A percentile compares a stretch with the other conserved stretches of the same genome.
Conservation (phyloP, 1,139 yeast species). For the Taiozyma sp. region DNA sequence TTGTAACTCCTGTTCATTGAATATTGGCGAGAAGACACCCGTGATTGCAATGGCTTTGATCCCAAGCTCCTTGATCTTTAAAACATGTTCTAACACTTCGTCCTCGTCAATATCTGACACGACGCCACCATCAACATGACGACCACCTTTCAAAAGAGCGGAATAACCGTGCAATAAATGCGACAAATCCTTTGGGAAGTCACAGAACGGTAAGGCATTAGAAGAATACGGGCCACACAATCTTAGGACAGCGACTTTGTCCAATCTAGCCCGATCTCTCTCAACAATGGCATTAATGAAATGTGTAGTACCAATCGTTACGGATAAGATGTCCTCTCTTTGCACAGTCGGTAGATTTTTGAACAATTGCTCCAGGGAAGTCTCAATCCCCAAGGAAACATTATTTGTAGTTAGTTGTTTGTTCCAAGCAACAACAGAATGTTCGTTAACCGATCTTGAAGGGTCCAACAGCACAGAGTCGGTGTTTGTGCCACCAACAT, state of each 20-base stretch:
- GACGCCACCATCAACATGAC: slow-evolving; percentile 35
- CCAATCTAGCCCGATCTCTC: slow-evolving; percentile 33
- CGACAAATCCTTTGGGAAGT: slow-evolving; percentile 35
- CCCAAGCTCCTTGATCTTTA: slow-evolving; percentile 27
- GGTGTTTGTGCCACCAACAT: slow-evolving; percentile 47
- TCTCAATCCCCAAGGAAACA: slow-evolving; percentile 38
- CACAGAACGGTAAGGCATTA: slow-evolving; percentile 34
- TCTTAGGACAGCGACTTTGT: slow-evolving; percentile 37
- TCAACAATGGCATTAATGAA: slow-evolving; percentile 43
- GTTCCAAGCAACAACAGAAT: slow-evolving; percentile 36
- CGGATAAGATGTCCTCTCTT: slow-evolving; percentile 30
- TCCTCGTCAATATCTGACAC: slow-evolving; percentile 30
- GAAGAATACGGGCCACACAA: slow-evolving; percentile 35
- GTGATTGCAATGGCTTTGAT: slow-evolving; percentile 32
- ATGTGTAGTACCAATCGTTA: slow-evolving; percentile 42
- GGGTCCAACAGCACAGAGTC: slow-evolving; percentile 41
- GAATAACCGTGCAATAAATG: slow-evolving; percentile 29
- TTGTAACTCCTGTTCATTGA: slow-evolving; percentile 30
- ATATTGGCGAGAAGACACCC: slow-evolving; percentile 37
- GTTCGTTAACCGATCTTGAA: slow-evolving; percentile 17
- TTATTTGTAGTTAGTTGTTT: slow-evolving; percentile 40
- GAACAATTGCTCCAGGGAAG: slow-evolving; percentile 30
- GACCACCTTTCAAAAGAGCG: slow-evolving; percentile 34
- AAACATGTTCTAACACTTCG: slow-evolving; percentile 28
- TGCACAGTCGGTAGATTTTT: slow-evolving; percentile 14